Evolutionary conservation across 1,284 basidiomycete genomes (phyloP).

Genomic region (Schizophyllum amplum): DNA sequence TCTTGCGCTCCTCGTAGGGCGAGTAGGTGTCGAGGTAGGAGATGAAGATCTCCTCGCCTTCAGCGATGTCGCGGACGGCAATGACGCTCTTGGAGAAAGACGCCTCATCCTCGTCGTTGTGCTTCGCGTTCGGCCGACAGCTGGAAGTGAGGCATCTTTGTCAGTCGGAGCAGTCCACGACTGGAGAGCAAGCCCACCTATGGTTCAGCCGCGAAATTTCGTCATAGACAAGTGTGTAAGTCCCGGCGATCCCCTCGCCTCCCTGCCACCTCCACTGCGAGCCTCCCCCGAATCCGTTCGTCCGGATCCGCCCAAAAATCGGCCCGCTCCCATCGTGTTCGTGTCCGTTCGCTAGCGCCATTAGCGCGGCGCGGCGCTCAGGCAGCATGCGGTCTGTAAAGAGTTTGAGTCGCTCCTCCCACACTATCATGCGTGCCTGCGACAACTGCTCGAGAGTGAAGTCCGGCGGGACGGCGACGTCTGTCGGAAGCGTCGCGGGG

Average conservation of each 20-base stretch:
- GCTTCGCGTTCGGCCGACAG: neutral
- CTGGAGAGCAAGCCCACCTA: neutral
- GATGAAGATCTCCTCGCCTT: conserved; percentile 1
- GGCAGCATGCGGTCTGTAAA: too few relatives aligned
- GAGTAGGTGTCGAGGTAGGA: neutral
- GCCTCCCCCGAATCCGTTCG: neutral
- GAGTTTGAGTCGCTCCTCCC: too few relatives aligned
- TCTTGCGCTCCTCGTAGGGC: too few relatives aligned
- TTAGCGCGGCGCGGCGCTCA: too few relatives aligned
- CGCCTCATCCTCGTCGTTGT: neutral
- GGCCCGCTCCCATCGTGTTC: too few relatives aligned
- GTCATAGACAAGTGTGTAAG: neutral
- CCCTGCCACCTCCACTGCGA: neutral
- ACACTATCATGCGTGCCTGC: neutral
- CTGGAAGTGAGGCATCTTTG: conserved; percentile 10
- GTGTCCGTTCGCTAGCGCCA: too few relatives aligned
- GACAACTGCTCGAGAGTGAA: neutral
- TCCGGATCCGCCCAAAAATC: neutral
- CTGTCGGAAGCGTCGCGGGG: neutral
- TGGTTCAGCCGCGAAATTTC: neutral
- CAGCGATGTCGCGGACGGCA: conserved; percentile 1
- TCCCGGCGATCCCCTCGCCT: neutral
- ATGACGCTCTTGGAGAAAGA: conserved; percentile 1
- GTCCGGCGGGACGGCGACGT: neutral
- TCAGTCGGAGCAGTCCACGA: neutral